phyloP scores from a whole-genome alignment of 1,284 basidiomycete species.

The Puccinia hordei region DNA sequence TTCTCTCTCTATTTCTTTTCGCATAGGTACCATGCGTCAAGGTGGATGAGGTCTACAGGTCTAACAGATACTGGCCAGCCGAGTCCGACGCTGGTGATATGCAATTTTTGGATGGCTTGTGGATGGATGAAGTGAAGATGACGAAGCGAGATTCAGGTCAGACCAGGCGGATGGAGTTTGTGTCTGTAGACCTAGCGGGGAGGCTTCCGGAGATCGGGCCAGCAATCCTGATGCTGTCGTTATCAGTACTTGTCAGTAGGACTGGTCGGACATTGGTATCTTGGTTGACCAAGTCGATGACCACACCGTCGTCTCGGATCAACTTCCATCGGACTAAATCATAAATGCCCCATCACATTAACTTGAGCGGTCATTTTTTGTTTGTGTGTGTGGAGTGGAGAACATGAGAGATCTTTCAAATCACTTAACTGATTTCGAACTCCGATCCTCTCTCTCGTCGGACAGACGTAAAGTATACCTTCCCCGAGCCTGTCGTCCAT shows the following conservation, averaged over 20 bases:
- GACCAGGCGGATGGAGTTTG: background rate
- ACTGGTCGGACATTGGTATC: background rate
- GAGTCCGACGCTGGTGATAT: too few relatives aligned
- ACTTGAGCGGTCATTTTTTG: background rate
- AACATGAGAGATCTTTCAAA: background rate
- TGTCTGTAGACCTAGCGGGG: background rate
- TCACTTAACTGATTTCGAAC: constrained; percentile 49
- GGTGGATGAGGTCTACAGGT: too few relatives aligned
- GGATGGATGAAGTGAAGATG: background rate
- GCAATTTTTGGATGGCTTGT: background rate
- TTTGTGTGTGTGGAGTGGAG: too few relatives aligned
- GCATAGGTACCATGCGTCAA: too few relatives aligned
- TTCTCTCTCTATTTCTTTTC: too few relatives aligned
- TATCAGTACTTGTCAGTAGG: background rate
- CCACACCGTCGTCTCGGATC: constrained; percentile 45
- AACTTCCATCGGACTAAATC: constrained; percentile 47
- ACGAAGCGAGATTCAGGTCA: background rate
- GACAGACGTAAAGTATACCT: constrained; percentile 43
- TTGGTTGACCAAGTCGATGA: constrained; percentile 20
- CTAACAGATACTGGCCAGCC: too few relatives aligned
- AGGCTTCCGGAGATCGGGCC: background rate
- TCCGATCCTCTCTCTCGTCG: constrained; percentile 35
- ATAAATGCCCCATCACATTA: background rate
- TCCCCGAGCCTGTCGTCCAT: constrained; percentile 27
- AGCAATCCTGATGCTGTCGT: background rate